Evolutionary conservation across 768 basidiomycete species (phyloP).

Genomic region (Suillus decipiens): DNA sequence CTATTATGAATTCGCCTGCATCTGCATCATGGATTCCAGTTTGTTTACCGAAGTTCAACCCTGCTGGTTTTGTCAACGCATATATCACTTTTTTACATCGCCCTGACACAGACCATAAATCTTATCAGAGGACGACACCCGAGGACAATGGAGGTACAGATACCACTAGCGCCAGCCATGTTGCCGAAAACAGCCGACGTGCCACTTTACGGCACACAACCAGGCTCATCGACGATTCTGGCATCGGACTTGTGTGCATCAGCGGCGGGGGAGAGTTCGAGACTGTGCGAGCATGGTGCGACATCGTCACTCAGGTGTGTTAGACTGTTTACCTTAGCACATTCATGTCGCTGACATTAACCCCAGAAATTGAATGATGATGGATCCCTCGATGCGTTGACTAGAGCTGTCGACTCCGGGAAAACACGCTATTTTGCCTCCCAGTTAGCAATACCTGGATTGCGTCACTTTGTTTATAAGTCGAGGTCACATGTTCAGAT

Average conservation of each 20-base stretch:
- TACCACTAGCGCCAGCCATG: conserved; percentile 1
- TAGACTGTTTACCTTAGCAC: conserved; percentile 5
- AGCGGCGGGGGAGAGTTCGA: conserved; percentile 86
- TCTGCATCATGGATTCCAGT: conserved; percentile 93
- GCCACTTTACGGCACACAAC: conserved; percentile 15
- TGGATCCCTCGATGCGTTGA: conserved; percentile 54
- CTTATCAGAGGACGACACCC: conserved; percentile 3
- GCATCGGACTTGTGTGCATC: conserved; percentile 75
- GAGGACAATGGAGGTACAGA: conserved; percentile 10
- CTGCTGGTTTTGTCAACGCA: conserved; percentile 86
- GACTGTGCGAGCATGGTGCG: conserved; percentile 75
- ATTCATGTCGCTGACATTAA: conserved; percentile 1
- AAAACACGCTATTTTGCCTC: conserved; percentile 67
- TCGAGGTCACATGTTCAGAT: conserved; percentile 87
- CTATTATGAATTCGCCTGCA: conserved; percentile 73
- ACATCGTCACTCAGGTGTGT: conserved; percentile 59
- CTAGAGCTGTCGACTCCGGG: conserved; percentile 46
- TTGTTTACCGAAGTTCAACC: conserved; percentile 93
- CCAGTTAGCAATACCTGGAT: conserved; percentile 82
- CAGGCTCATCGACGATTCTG: conserved; percentile 26
- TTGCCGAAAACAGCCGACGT: conserved; percentile 17
- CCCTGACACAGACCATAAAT: conserved; percentile 22
- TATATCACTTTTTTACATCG: conserved; percentile 75
- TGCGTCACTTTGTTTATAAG: conserved; percentile 96
- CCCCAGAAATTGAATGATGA: conserved; percentile 65